These are phyloP conservation scores for Trichoderma sp. DNA, from an alignment of 2,329 filamentous ascomycete genomes.

Conservation along the genomic window DNA sequence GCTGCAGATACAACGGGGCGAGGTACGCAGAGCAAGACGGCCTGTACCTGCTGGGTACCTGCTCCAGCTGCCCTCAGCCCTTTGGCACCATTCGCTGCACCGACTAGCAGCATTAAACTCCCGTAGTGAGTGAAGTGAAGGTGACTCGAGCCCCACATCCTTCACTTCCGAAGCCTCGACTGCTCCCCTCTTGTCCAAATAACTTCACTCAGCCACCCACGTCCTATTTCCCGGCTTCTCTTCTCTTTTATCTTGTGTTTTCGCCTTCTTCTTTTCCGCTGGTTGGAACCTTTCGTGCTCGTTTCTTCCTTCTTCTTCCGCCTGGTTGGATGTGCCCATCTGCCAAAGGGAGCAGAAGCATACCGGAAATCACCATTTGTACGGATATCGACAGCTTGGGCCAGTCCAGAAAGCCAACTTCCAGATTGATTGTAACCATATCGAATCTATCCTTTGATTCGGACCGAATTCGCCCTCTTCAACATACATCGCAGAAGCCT, in stretches of 20 bases:
- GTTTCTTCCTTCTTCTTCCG: neutral
- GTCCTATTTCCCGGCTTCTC: neutral
- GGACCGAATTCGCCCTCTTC: neutral
- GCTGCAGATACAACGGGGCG: neutral
- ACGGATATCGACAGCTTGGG: neutral
- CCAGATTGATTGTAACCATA: neutral
- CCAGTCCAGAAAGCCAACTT: neutral
- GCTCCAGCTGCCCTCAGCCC: neutral
- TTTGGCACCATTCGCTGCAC: neutral
- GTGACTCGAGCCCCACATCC: slow-evolving; percentile 29
- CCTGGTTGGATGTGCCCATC: neutral
- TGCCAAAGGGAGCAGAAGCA: neutral
- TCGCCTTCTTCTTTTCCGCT: neutral
- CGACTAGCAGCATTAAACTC: slow-evolving; percentile 3
- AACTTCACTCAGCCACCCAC: slow-evolving; percentile 22
- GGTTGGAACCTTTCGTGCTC: neutral
- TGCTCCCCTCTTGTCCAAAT: slow-evolving; percentile 8
- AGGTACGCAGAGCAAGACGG: neutral
- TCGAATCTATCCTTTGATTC: neutral
- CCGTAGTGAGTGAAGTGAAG: neutral
- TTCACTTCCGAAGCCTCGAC: slow-evolving; percentile 28
- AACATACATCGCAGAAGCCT: neutral
- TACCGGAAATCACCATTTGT: neutral
- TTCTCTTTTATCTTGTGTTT: slow-evolving; percentile 22
- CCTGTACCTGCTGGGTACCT: slow-evolving; percentile 1